Percentiles rank a stretch among this genome's conserved stretches.
These are phyloP conservation scores for Penicillium daleae DNA, from an alignment of 495 filamentous ascomycete species.

Conservation along the genomic window DNA sequence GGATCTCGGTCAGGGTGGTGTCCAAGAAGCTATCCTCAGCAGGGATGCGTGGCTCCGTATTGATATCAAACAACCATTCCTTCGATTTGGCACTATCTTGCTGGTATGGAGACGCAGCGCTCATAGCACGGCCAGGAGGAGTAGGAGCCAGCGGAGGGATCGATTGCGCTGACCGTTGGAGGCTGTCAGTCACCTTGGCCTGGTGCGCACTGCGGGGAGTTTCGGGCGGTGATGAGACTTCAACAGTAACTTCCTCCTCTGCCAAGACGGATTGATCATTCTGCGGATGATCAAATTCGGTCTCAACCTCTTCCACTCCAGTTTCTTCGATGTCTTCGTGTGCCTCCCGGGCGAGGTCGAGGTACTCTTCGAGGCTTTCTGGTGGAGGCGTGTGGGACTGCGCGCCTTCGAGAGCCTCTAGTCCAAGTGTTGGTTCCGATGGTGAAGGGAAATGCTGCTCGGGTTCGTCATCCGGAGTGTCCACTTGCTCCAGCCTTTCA, in stretches of 20 bases:
- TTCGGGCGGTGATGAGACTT: slow-evolving; percentile 4
- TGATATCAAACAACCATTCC: slow-evolving; percentile 14
- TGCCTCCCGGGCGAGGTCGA: not conserved
- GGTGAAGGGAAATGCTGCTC: not conserved
- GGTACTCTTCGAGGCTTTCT: not conserved
- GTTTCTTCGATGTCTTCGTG: slow-evolving; percentile 9
- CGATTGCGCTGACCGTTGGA: slow-evolving; percentile 8
- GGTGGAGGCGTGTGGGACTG: not conserved
- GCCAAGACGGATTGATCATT: slow-evolving; percentile 29
- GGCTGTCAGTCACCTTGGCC: slow-evolving; percentile 16
- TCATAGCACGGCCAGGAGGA: slow-evolving; percentile 16
- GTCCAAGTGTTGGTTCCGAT: slow-evolving; percentile 11
- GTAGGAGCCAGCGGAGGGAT: slow-evolving; percentile 25
- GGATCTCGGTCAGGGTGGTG: slow-evolving; percentile 23
- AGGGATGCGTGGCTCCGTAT: slow-evolving; percentile 15
- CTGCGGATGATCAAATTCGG: slow-evolving; percentile 21
- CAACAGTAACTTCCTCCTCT: slow-evolving; percentile 12
- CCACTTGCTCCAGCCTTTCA: not conserved
- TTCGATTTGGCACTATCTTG: slow-evolving; percentile 23
- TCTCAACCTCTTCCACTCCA: slow-evolving; percentile 18
- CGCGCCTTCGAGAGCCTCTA: slow-evolving; percentile 9
- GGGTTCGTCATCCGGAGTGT: not conserved
- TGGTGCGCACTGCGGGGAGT: slow-evolving; percentile 28
- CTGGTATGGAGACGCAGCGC: slow-evolving; percentile 25
- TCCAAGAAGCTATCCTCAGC: slow-evolving; percentile 18